phyloP scores from a whole-genome alignment of 2,329 filamentous ascomycete species.

The Cryphonectria radicalis region DNA sequence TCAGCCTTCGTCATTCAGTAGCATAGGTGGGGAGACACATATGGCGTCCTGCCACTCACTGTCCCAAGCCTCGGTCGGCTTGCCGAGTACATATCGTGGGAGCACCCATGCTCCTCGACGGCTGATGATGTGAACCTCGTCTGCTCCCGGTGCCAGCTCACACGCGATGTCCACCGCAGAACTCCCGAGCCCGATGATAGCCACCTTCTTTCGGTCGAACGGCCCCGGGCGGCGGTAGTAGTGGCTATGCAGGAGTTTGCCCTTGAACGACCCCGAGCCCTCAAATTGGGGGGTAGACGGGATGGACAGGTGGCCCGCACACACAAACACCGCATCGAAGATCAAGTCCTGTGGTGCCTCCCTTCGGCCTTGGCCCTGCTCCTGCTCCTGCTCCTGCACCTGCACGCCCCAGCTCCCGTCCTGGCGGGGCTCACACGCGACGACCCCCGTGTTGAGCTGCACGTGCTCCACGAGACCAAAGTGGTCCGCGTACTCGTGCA shows the following conservation, averaged over 20 bases:
- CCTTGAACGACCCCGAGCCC: conserved; percentile 39
- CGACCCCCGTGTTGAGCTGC: conserved; percentile 39
- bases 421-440: conserved; percentile 36
- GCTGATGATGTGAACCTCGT: conserved; percentile 43
- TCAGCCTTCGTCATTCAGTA: not conserved
- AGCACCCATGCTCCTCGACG: conserved; percentile 44
- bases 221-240: conserved; percentile 40
- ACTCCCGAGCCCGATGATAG: conserved; percentile 43
- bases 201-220: conserved; percentile 44
- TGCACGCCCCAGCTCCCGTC: conserved; percentile 39
- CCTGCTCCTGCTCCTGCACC: too few relatives aligned
- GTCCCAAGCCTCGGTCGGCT: conserved; percentile 42
- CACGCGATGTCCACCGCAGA: conserved; percentile 45
- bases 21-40: not conserved
- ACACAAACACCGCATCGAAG: conserved; percentile 42
- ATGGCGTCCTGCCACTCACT: conserved; percentile 34
- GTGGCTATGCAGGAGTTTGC: conserved; percentile 44
- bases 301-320: conserved; percentile 39
- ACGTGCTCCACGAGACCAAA: conserved; percentile 42
- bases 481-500: conserved; percentile 43
- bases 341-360: conserved; percentile 32
- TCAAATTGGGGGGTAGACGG: conserved; percentile 40
- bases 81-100: conserved; percentile 43
- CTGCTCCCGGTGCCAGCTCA: conserved; percentile 41
- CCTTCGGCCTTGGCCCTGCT: conserved; percentile 23